phyloP scores from a whole-genome alignment of 2,329 filamentous ascomycete genomes.

The Aspergillus quadricinctus region DNA sequence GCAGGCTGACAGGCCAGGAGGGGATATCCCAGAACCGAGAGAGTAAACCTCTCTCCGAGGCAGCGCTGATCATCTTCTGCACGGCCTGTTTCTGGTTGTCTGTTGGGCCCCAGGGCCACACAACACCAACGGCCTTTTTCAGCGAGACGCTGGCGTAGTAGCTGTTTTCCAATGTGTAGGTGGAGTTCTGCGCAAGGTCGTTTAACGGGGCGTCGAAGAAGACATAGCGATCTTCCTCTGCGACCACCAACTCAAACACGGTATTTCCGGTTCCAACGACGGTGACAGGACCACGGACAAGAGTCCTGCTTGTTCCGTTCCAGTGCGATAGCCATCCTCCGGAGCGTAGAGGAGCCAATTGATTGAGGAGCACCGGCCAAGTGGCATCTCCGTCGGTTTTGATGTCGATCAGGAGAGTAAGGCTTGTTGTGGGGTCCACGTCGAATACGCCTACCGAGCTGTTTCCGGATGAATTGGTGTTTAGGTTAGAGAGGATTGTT shows the following conservation, averaged over 20 bases:
- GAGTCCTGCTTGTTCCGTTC: not conserved
- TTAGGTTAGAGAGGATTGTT: not conserved
- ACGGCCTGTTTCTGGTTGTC: not conserved
- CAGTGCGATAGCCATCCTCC: not conserved
- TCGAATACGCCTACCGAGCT: not conserved
- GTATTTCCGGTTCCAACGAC: not conserved
- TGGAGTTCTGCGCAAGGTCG: not conserved
- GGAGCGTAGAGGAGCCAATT: not conserved
- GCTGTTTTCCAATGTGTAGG: not conserved
- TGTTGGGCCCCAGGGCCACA: not conserved
- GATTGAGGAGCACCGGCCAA: not conserved
- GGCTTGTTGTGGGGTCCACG: not conserved
- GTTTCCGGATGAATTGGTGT: not conserved
- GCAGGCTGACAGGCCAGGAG: slow-evolving; percentile 2
- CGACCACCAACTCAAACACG: not conserved
- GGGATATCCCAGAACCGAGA: not conserved
- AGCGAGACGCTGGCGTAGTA: not conserved
- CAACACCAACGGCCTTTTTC: not conserved
- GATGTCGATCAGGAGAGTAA: not conserved
- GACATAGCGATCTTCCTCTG: not conserved
- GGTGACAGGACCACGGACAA: not conserved
- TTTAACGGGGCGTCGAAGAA: not conserved
- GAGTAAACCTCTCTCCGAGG: not conserved
- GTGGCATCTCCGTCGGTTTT: not conserved
- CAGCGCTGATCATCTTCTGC: not conserved